phyloP scores from a whole-genome alignment of 345 rosid species.

The Cardamine occulta region DNA sequence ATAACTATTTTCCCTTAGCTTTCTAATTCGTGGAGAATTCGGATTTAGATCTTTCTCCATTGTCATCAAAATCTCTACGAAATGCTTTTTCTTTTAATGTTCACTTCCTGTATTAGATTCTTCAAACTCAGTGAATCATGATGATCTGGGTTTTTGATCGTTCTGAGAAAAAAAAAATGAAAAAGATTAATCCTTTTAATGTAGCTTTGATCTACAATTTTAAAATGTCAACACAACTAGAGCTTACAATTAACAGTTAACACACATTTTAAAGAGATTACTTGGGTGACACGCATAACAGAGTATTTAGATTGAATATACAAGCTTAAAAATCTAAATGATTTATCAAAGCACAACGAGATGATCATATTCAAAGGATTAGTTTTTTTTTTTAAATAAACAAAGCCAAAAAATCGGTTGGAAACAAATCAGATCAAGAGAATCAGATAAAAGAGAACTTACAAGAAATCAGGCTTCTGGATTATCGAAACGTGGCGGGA shows the following conservation, averaged over 20 bases:
- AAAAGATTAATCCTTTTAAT: too few relatives aligned
- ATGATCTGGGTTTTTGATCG: not conserved
- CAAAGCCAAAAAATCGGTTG: not conserved
- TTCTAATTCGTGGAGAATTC: conserved; percentile 35
- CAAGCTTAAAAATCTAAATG: not conserved
- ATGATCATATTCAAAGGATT: not conserved
- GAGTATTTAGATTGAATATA: conserved; percentile 19
- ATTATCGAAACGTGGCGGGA: not conserved
- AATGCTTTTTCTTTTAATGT: not conserved
- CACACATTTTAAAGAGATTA: not conserved
- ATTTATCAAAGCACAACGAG: conserved; percentile 5
- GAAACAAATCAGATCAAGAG: conserved; percentile 28
- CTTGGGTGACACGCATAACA: conserved; percentile 30
- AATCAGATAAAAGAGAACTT: conserved; percentile 20
- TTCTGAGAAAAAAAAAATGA: too few relatives aligned
- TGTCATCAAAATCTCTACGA: conserved; percentile 4
- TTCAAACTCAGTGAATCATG: not conserved
- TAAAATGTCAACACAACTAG: not conserved
- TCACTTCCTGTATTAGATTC: conserved; percentile 6
- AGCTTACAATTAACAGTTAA: not conserved
- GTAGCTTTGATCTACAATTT: conserved; percentile 24
- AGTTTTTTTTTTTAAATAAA: not conserved
- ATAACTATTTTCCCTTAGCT: conserved; percentile 30
- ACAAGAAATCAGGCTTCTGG: not conserved
- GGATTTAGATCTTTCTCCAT: conserved; percentile 37